Evolutionary conservation across 345 rosid genomes (phyloP).

Genomic region (Syzygium jambos): DNA sequence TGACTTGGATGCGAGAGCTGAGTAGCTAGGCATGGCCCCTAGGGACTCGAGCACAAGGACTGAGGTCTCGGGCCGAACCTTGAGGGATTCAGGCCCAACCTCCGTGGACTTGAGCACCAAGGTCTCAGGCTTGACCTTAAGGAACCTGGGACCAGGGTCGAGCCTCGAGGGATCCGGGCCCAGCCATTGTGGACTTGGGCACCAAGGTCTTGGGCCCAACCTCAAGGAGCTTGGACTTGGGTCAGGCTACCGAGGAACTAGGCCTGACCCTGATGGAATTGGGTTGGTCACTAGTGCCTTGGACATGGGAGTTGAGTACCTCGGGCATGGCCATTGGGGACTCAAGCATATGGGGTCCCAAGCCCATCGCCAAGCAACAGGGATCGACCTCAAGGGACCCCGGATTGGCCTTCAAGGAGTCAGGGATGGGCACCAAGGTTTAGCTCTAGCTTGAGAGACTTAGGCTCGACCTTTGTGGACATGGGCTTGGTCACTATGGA

Average conservation of each 20-base stretch:
- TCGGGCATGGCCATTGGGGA: fast-evolving
- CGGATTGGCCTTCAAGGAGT: not conserved
- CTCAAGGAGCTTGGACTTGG: not conserved
- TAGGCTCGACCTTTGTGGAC: not conserved
- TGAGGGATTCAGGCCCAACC: not conserved
- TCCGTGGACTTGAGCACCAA: not conserved
- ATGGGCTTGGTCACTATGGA: not conserved
- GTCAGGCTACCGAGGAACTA: not conserved
- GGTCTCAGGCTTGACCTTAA: not conserved
- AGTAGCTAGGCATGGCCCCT: not conserved
- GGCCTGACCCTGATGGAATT: not conserved
- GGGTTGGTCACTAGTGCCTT: not conserved
- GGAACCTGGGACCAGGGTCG: not conserved
- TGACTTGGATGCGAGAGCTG: not conserved
- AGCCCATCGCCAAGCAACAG: not conserved
- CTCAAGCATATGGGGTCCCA: not conserved
- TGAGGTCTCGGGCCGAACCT: not conserved
- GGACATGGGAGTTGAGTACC: not conserved
- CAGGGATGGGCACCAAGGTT: not conserved
- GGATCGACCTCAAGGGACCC: not conserved
- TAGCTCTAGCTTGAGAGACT: not conserved
- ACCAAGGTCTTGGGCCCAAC: no score
- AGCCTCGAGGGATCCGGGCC: no score
- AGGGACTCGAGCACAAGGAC: not conserved
- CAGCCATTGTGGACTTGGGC: not conserved